These are phyloP conservation scores for Ensete glaucum DNA, from an alignment of 176 grass and related monocot species.

Conservation along the genomic window DNA sequence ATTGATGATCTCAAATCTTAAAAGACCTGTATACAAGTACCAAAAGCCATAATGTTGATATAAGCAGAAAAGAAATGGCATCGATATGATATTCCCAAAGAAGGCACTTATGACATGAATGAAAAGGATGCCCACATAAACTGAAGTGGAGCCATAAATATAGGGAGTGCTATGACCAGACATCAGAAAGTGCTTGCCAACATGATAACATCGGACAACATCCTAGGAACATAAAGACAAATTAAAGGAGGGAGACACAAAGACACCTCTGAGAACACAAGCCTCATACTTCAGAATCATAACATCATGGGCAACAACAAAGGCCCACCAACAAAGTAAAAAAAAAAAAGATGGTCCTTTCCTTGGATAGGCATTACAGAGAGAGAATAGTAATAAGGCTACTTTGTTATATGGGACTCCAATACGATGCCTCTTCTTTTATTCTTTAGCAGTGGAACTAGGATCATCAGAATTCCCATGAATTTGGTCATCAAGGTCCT, in stretches of 20 bases:
- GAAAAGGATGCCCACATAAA: conserved; percentile 19
- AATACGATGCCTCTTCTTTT: conserved; percentile 1
- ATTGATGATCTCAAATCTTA: too few relatives aligned
- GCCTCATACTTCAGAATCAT: conserved; percentile 21
- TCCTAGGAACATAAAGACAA: conserved; percentile 12
- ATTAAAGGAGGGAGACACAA: conserved; percentile 7
- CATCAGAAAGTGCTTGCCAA: conserved; percentile 21
- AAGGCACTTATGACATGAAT: not conserved
- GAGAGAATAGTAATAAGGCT: conserved; percentile 23
- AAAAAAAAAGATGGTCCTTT: conserved; percentile 42
- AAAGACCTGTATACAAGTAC: too few relatives aligned
- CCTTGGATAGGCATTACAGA: conserved; percentile 17
- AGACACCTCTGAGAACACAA: conserved; percentile 13
- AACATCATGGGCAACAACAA: conserved; percentile 29
- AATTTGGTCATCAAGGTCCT: conserved; percentile 24
- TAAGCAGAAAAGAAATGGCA: not conserved
- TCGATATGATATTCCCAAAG: not conserved
- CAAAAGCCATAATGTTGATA: too few relatives aligned
- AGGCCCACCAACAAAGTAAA: conserved; percentile 32
- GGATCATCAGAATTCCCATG: not conserved
- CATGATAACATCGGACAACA: conserved; percentile 21
- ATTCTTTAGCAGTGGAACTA: conserved; percentile 9
- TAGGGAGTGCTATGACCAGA: not conserved
- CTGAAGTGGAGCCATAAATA: conserved; percentile 13
- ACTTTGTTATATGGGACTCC: conserved; percentile 16